Evolutionary conservation across 1,284 basidiomycete genomes (phyloP).

Genomic region (Cryptococcus wingfieldii): DNA sequence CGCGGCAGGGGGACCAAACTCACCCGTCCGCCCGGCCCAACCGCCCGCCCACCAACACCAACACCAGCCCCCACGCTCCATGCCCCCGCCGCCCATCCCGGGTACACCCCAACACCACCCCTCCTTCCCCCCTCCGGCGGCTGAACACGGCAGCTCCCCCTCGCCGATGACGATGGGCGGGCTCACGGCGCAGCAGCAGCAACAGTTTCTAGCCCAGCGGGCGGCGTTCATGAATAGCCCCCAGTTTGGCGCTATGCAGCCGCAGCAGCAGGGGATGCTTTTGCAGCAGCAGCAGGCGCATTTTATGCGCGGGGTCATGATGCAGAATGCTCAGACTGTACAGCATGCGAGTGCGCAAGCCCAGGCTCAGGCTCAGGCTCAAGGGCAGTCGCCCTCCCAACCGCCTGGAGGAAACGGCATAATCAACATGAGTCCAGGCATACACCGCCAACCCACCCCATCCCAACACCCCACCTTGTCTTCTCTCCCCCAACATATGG

Average conservation of each 20-base stretch:
- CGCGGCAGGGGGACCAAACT: no score
- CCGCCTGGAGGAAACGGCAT: conserved; percentile 8
- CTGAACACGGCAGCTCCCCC: neutral
- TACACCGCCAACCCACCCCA: conserved; percentile 14
- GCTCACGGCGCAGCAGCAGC: conserved; percentile 35
- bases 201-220: conserved; percentile 25
- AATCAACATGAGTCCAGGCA: neutral
- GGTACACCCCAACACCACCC: conserved; percentile 7
- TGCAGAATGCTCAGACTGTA: conserved; percentile 17
- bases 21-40: neutral
- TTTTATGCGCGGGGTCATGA: conserved; percentile 21
- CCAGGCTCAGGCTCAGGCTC: neutral
- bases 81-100: conserved; percentile 26
- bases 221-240: conserved; percentile 18
- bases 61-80: conserved; percentile 5
- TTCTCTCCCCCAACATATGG: conserved; percentile 42
- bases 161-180: conserved; percentile 13
- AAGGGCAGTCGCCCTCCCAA: neutral
- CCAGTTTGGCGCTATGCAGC: conserved; percentile 28
- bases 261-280: conserved; percentile 34
- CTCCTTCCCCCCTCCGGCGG: neutral
- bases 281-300: conserved; percentile 31
- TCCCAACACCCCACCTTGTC: conserved; percentile 21
- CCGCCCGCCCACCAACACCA: conserved; percentile 9
- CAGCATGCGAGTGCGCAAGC: conserved; percentile 5